Evolutionary conservation across 345 rosid species (phyloP).

Genomic region (Schrenkiella parvula): DNA sequence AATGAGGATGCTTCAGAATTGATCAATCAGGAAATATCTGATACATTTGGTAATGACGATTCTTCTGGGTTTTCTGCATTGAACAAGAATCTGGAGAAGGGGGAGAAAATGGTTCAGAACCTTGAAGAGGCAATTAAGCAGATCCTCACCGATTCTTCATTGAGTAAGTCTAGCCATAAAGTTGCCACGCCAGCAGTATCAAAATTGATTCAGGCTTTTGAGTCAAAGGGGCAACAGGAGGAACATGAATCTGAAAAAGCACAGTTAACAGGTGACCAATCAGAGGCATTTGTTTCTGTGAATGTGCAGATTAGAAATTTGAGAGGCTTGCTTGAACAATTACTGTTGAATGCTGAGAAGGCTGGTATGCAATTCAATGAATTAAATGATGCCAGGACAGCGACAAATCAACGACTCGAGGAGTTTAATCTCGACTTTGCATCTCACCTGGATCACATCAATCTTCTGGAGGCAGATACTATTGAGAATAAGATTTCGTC

Average conservation of each 20-base stretch:
- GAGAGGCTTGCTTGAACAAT: conserved; percentile 50
- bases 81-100: conserved; percentile 50
- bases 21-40: conserved; percentile 26
- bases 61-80: conserved; percentile 41
- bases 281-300: conserved; percentile 35
- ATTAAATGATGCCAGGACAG: conserved; percentile 40
- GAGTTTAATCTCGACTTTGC: conserved; percentile 48
- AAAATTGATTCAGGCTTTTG: conserved; percentile 77
- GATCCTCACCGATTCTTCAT: conserved; percentile 35
- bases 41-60: conserved; percentile 32
- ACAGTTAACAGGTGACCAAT: conserved; percentile 33
- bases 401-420: conserved; percentile 34
- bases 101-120: conserved; percentile 44
- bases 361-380: conserved; percentile 36
- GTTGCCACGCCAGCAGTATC: conserved; percentile 51
- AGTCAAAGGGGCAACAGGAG: conserved; percentile 55
- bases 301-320: conserved; percentile 49
- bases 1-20: conserved; percentile 26
- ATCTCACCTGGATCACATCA: conserved; percentile 43
- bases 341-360: conserved; percentile 47
- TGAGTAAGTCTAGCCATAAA: conserved; percentile 41
- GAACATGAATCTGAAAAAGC: conserved; percentile 48
- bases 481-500: conserved; percentile 57
- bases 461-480: conserved; percentile 47
- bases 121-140: conserved; percentile 58